Percentiles rank a stretch among this genome's conserved stretches.
These are phyloP conservation scores for Ustilago trichophora DNA, from an alignment of 1,284 basidiomycete species.

Conservation along the genomic window DNA sequence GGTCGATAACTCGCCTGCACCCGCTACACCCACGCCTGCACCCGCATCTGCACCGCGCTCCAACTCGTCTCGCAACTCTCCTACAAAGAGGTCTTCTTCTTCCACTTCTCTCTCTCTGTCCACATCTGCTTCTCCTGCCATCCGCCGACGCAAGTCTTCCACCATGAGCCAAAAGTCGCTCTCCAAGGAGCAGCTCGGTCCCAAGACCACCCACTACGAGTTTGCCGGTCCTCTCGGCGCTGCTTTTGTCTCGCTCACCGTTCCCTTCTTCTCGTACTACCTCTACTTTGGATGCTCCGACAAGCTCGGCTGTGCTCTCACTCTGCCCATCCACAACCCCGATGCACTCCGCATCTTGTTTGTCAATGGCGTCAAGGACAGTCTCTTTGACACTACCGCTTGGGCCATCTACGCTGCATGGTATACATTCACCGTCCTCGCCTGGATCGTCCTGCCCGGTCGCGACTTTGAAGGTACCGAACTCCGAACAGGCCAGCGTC, in stretches of 20 bases:
- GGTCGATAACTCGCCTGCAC: constrained; percentile 31
- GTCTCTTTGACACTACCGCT: constrained; percentile 82
- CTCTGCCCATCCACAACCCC: constrained; percentile 47
- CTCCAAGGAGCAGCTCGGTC: constrained; percentile 67
- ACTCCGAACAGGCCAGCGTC: constrained; percentile 80
- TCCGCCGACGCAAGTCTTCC: constrained; percentile 35
- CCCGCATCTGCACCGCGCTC: constrained; percentile 30
- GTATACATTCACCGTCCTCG: constrained; percentile 85
- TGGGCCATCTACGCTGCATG: constrained; percentile 81
- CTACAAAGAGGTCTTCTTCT: constrained; percentile 20
- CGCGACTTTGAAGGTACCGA: constrained; percentile 82
- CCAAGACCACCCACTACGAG: constrained; percentile 74
- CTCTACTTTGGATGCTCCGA: constrained; percentile 89
- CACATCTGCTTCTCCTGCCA: constrained; percentile 14
- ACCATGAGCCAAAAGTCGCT: constrained; percentile 39
- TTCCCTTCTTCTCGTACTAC: constrained; percentile 79
- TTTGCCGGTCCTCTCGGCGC: constrained; percentile 88
- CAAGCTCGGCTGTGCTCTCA: constrained; percentile 57
- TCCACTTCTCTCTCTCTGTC: constrained; percentile 13
- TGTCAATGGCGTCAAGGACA: constrained; percentile 38
- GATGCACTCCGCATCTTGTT: constrained; percentile 35
- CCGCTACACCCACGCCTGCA: constrained; percentile 29
- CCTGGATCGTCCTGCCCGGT: constrained; percentile 87
- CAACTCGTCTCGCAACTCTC: constrained; percentile 18
- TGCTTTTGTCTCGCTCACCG: constrained; percentile 75